Evolutionary conservation across 2,329 filamentous ascomycete genomes (phyloP), one percentile per base, ranked within the genome.

Genomic region (Ophiostoma ulmi): DNA sequence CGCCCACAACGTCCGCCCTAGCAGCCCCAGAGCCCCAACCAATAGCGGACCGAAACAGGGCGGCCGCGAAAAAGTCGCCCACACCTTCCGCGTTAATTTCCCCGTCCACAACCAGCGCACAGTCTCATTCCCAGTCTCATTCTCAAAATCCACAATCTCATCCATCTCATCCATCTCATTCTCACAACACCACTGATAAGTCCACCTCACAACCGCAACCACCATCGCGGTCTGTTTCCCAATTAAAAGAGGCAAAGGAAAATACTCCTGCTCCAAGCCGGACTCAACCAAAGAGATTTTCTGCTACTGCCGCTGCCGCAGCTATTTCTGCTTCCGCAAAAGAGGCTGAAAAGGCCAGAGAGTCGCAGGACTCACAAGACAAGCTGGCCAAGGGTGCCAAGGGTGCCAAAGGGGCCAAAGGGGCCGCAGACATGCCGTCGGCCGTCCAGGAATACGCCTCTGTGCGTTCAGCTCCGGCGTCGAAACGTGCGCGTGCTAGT

Each of bases 21-120:
- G 36, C 41, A 36, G 26, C 65, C n/a, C 22, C 65, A 36, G 44
- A 4, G 66, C 70, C 63, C 38, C 75, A 77, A 73, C 77, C 77
- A 78, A 77, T 77, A 71, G 72, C 72, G 69, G 74, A 73, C 71
- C 75, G 76, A 66, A 75, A 76, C 68, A 75, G 74, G 72, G 73
- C 74, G 65, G 74, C 75, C 73, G 70, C 75, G 61, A 76, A 76
- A 75, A 79, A 76, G 71, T 44, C 72, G 20, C 69, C 70, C 68
- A 73, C 70, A 65, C 58, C 58, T 31, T 63, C 58, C 58, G 58
- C 58, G 58, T 71, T 68, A 73, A 73, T 73, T 73, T 73, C 73
- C 69, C 70, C 69, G 13, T 67, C 66, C n/a, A 63, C 70, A 64
- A 67, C 35, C 36, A 7, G 31, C 44, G 8, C 22, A 31, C 44